phyloP scores from a whole-genome alignment of 306 rosid genomes.

The Cucurbita argyrosperma region DNA sequence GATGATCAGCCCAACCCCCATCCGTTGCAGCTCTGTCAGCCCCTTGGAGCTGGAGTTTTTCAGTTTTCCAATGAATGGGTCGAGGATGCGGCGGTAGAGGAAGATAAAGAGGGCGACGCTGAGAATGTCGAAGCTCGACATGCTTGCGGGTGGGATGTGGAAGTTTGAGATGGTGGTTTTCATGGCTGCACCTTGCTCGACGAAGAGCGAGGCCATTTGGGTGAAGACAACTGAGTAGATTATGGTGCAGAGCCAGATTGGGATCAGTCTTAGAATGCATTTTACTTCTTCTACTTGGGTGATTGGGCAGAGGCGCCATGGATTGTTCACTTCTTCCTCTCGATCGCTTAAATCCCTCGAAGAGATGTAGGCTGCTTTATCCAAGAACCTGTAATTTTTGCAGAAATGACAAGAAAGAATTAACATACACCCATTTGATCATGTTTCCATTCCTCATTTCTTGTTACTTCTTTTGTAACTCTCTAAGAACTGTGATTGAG shows the following conservation, averaged over 20 bases:
- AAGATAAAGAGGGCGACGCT: conserved; percentile 80
- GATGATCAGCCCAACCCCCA: conserved; percentile 87
- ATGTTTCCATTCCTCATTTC: no score
- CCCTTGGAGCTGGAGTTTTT: conserved; percentile 53
- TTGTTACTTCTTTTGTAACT: background rate
- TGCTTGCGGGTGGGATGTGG: conserved; percentile 79
- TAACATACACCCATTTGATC: background rate
- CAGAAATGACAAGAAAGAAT: background rate
- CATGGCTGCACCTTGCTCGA: conserved; percentile 96
- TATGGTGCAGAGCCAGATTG: conserved; percentile 95
- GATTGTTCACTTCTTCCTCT: conserved; percentile 22
- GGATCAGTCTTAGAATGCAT: conserved; percentile 78
- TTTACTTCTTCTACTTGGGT: conserved; percentile 88
- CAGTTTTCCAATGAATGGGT: conserved; percentile 55
- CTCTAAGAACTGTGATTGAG: no score
- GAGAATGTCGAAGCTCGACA: conserved; percentile 85
- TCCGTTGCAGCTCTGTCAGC: conserved; percentile 75
- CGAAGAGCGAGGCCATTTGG: conserved; percentile 95
- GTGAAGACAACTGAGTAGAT: conserved; percentile 86
- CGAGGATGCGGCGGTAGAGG: conserved; percentile 66
- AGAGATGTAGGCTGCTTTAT: conserved; percentile 71
- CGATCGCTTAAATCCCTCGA: conserved; percentile 49
- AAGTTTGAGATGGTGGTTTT: conserved; percentile 51
- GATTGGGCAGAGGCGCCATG: conserved; percentile 67
- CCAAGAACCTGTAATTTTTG: conserved; percentile 56